These are phyloP conservation scores for Aspergillus ustus DNA, from an alignment of 2,329 filamentous ascomycete species.

Conservation along the genomic window DNA sequence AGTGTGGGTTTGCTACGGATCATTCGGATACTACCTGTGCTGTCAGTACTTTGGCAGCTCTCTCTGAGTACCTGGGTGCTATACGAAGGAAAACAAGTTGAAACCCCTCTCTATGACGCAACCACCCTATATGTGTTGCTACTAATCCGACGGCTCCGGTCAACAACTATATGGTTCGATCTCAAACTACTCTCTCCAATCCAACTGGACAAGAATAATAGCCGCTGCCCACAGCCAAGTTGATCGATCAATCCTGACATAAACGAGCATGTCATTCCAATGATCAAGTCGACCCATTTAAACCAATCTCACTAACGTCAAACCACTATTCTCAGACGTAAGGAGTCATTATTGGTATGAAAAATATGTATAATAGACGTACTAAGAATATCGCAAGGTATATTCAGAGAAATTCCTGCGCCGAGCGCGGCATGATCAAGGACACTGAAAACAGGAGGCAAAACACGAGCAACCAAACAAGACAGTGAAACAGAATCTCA, in stretches of 20 bases:
- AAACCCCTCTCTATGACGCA: constrained; percentile 12
- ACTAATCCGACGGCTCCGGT: not conserved
- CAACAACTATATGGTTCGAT: constrained; percentile 3
- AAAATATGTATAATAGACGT: constrained; percentile 8
- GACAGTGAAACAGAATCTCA: constrained; percentile 12
- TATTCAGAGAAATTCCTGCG: constrained; percentile 11
- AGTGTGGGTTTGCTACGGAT: not conserved
- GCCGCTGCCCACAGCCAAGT: not conserved
- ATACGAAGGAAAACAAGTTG: not conserved
- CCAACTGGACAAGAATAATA: not conserved
- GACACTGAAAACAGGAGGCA: not conserved
- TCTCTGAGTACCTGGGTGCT: not conserved
- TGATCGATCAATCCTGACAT: not conserved
- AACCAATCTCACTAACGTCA: not conserved
- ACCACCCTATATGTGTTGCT: constrained; percentile 10
- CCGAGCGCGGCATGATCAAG: constrained; percentile 16
- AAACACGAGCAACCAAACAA: constrained; percentile 5
- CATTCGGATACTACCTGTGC: not conserved
- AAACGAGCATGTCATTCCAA: not conserved
- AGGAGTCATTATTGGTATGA: not conserved
- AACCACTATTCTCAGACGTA: not conserved
- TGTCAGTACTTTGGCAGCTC: not conserved
- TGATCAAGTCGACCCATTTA: not conserved
- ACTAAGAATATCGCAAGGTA: constrained; percentile 17
- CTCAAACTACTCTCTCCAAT: not conserved